Evolutionary conservation across 768 basidiomycete species (phyloP).

Genomic region (Leccinum subtestaceum): DNA sequence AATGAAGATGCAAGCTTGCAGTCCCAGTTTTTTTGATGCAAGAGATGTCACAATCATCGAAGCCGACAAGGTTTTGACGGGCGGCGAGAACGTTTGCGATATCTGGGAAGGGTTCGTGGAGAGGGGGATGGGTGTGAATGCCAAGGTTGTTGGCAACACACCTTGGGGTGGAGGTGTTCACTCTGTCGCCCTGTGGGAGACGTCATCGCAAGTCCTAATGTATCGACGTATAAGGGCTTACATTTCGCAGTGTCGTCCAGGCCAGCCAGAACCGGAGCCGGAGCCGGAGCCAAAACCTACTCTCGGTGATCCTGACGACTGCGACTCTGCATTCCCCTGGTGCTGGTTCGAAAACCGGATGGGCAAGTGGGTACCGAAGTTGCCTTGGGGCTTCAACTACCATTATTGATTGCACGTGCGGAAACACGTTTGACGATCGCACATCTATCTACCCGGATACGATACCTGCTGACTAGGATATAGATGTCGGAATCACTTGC

Average conservation of each 20-base stretch:
- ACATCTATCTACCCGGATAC: slow-evolving; percentile 8
- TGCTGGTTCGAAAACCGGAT: slow-evolving; percentile 23
- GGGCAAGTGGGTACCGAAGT: slow-evolving; percentile 21
- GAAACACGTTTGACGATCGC: neutral
- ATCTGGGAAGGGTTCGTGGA: slow-evolving; percentile 84
- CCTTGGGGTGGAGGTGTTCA: slow-evolving; percentile 86
- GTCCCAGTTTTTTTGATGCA: slow-evolving; percentile 87
- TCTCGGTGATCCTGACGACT: slow-evolving; percentile 36
- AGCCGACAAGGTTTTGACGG: slow-evolving; percentile 59
- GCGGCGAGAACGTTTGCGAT: slow-evolving; percentile 87
- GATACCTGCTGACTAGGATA: slow-evolving; percentile 16
- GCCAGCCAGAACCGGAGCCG: slow-evolving; percentile 22
- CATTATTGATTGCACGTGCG: neutral
- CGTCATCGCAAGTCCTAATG: too few species aligned
- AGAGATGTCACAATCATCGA: slow-evolving; percentile 81
- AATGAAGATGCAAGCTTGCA: slow-evolving; percentile 95
- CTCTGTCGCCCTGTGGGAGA: too few species aligned
- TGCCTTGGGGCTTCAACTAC: slow-evolving; percentile 25
- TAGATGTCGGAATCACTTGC: slow-evolving; percentile 4
- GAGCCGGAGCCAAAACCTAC: slow-evolving; percentile 27
- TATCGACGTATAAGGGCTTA: too few species aligned
- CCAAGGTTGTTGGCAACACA: slow-evolving; percentile 67
- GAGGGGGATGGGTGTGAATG: slow-evolving; percentile 79
- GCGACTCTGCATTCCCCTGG: slow-evolving; percentile 17
- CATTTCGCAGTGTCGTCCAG: slow-evolving; percentile 33